Evolutionary conservation across 345 rosid species (phyloP).

Genomic region (Mallotus nudiflorus): DNA sequence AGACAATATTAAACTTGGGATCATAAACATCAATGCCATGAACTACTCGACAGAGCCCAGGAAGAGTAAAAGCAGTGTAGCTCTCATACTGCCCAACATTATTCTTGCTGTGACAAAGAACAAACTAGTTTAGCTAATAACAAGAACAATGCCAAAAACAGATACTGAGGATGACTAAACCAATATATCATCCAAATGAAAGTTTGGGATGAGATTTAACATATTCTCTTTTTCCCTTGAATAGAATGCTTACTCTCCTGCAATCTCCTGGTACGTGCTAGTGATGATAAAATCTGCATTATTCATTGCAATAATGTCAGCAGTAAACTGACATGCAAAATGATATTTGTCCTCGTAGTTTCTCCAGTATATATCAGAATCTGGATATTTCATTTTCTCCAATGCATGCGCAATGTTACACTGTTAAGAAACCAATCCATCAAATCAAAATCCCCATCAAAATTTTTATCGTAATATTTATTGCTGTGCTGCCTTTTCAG

Average conservation of each 20-base stretch:
- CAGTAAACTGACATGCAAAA: constrained; percentile 96
- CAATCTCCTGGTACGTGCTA: constrained; percentile 97
- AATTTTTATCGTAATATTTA: too few relatives aligned
- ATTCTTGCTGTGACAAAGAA: constrained; percentile 59
- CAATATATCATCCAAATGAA: too few relatives aligned
- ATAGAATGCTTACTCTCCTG: constrained; percentile 77
- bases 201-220: too few relatives aligned
- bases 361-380: constrained; percentile 97
- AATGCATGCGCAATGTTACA: constrained; percentile 98
- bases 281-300: constrained; percentile 96
- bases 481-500: not conserved
- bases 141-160: not conserved
- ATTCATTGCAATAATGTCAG: constrained; percentile 96
- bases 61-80: constrained; percentile 85
- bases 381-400: constrained; percentile 99
- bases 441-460: not conserved
- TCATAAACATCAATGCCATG: constrained; percentile 96
- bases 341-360: constrained; percentile 88
- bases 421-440: constrained; percentile 39
- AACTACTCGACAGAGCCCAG: constrained; percentile 89
- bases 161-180: too few relatives aligned
- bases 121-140: constrained; percentile 5
- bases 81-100: constrained; percentile 98
- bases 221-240: too few relatives aligned
- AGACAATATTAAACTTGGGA: constrained; percentile 97